Conservation (phyloP, 306 rosid species). For the Senna tora region DNA sequence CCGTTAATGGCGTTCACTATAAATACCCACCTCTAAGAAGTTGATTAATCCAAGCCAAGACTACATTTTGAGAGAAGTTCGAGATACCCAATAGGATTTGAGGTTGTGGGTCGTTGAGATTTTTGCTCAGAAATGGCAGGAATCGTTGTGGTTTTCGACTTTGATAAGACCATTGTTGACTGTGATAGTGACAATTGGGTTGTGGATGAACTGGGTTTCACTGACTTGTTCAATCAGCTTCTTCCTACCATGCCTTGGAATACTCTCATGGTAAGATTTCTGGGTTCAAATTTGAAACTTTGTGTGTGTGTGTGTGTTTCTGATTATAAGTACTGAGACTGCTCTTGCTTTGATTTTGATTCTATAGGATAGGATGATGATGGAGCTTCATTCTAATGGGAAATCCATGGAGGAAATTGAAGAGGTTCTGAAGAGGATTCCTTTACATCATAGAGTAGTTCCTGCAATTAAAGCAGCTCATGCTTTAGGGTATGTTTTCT, state of each 20-base stretch:
- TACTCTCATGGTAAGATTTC: conserved; percentile 62
- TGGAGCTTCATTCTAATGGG: conserved; percentile 62
- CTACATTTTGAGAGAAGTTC: conserved; percentile 16
- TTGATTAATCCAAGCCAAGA: conserved; percentile 1
- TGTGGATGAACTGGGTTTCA: conserved; percentile 65
- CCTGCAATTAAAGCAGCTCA: conserved; percentile 62
- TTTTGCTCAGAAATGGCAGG: conserved; percentile 45
- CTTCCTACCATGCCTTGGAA: conserved; percentile 76
- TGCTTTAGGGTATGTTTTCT: conserved; percentile 47
- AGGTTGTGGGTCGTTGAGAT: background rate
- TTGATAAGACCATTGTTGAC: conserved; percentile 80
- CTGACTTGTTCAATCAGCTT: conserved; percentile 64
- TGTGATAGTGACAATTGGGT: conserved; percentile 82
- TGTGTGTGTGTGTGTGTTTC: too few species aligned
- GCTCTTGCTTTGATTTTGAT: background rate
- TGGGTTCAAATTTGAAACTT: too few species aligned
- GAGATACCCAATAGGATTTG: conserved; percentile 8
- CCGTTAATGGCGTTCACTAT: conserved; percentile 32
- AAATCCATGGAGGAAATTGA: conserved; percentile 55
- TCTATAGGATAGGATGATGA: conserved; percentile 74
- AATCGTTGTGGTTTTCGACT: conserved; percentile 64
- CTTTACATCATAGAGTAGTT: conserved; percentile 58
- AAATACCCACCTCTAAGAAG: conserved; percentile 29
- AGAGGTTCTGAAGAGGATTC: conserved; percentile 49
- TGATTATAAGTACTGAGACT: background rate